Base-by-base conservation (phyloP, 2,329 filamentous ascomycete genomes). In the Colletotrichum magnum region DNA sequence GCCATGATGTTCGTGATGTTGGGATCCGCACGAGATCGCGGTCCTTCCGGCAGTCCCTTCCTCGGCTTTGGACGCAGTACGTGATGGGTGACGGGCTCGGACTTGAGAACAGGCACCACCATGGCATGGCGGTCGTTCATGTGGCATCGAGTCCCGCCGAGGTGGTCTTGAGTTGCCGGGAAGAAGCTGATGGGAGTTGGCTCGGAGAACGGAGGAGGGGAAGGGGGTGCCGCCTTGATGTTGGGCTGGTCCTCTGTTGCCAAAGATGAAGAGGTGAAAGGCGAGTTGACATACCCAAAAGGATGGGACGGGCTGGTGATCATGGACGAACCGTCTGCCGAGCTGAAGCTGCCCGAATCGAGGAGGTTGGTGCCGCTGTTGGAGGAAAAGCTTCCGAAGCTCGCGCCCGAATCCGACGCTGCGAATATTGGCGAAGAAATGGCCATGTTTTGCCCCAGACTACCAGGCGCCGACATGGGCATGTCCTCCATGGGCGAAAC, bases 301-400 rank as follows among this genome's bases (percentile, higher is more conserved):
- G 56, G 53, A 26, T 62, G 60, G 21, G 67, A 45, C 21, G 58
- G 48, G 16, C 43, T 58, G 18, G 62, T 62, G 7, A 58, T 58
- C 21, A 66, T 59, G 24, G 41, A 28, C 12, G 48, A 53, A 36
- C 64, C 50, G 24, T 58, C 57, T 2, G 43, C 24, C 15, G 70
- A 61, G 18, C 57, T 43, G 61, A 72, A 71, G 4, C 60, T 66
- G 47, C 60, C 54, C n/a, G 69, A 52, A 43, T 56, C 60, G 21
- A 69, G 54, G 18, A 68, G 52, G 41, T 24, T 63, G 48, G 64
- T n/a, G 7, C 41, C 54, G n/a, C 68, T 48, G 9, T 41, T 60
- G 18, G 64, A 71, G 39, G 70, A 71, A 45, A 72, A 71, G 50
- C 70, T 72, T 13, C 63, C 70, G 26, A 64, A 71, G 16, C 54